A percentile compares a stretch with the other conserved stretches of the same genome.
Evolutionary conservation across 1,284 basidiomycete species (phyloP).

Genomic region (Pseudozyma sp.): DNA sequence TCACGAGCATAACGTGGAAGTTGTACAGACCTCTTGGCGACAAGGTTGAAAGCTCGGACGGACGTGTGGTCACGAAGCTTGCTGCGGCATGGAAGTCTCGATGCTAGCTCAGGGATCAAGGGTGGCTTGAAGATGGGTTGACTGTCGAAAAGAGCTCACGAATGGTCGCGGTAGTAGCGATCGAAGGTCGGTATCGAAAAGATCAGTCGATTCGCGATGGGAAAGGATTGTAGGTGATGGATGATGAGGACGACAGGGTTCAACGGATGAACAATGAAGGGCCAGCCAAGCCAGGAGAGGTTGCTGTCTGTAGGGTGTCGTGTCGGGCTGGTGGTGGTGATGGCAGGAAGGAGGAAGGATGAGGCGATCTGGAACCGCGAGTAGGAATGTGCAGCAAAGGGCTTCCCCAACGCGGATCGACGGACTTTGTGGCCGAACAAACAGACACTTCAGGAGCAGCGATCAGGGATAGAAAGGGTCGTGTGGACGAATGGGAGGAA

Average conservation of each 20-base stretch:
- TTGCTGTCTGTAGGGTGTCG: neutral
- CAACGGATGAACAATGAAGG: neutral
- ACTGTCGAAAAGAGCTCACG: too few relatives aligned
- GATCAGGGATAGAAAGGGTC: conserved; percentile 9
- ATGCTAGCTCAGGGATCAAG: neutral
- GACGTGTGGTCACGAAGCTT: conserved; percentile 25
- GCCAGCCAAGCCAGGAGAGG: neutral
- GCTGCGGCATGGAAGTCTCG: conserved; percentile 27
- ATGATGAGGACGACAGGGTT: too few relatives aligned
- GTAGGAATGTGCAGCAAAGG: conserved; percentile 23
- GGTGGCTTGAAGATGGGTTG: neutral
- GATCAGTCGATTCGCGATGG: too few relatives aligned
- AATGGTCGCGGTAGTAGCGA: too few relatives aligned
- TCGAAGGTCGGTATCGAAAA: too few relatives aligned
- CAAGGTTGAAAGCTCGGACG: conserved; percentile 16
- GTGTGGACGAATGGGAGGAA: conserved; percentile 10
- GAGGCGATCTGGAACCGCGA: conserved; percentile 30
- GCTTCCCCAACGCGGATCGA: conserved; percentile 24
- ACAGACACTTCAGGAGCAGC: conserved; percentile 12
- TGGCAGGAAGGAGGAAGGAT: conserved; percentile 1
- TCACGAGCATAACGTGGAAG: conserved; percentile 40
- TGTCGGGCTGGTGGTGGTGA: neutral
- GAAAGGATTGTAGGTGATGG: too few relatives aligned
- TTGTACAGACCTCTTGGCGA: neutral
- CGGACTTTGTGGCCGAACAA: conserved; percentile 33